A percentile compares a stretch with the other conserved stretches of the same genome.
These are phyloP conservation scores for Tricholoma hemisulphureum DNA, from an alignment of 768 basidiomycete genomes.

Conservation along the genomic window DNA sequence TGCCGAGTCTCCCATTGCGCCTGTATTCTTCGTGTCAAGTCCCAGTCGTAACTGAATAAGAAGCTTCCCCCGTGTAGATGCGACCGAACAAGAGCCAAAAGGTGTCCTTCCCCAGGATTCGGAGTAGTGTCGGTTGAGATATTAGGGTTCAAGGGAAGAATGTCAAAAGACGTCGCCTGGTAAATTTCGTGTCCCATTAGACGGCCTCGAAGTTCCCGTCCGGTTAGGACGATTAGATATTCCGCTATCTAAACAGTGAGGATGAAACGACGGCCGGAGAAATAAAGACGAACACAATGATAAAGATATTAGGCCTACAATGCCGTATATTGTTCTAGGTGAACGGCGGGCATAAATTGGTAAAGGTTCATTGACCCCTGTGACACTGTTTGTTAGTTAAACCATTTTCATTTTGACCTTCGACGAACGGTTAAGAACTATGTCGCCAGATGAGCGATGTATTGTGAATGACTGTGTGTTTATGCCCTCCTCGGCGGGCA, in stretches of 20 bases:
- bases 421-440: slow-evolving; percentile 63
- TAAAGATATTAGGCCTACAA: slow-evolving; percentile 74
- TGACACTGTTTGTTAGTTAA: slow-evolving; percentile 7
- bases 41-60: slow-evolving; percentile 88
- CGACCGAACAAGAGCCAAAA: slow-evolving; percentile 81
- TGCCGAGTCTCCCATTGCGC: slow-evolving; percentile 66
- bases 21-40: slow-evolving; percentile 86
- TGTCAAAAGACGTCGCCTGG: slow-evolving; percentile 85
- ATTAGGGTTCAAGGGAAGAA: slow-evolving; percentile 80
- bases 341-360: slow-evolving; percentile 58
- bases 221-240: slow-evolving; percentile 87
- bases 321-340: slow-evolving; percentile 68
- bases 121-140: slow-evolving; percentile 66
- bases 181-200: slow-evolving; percentile 87
- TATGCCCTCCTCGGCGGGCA: slow-evolving; percentile 55
- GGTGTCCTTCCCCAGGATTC: slow-evolving; percentile 84
- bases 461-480: slow-evolving; percentile 69
- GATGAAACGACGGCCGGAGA: background rate
- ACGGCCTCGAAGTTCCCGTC: slow-evolving; percentile 71
- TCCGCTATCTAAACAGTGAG: slow-evolving; percentile 62
- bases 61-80: slow-evolving; percentile 81
- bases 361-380: slow-evolving; percentile 54
- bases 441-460: slow-evolving; percentile 72
- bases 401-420: slow-evolving; percentile 1
- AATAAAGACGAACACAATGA: slow-evolving; percentile 52